phyloP scores from a whole-genome alignment of 1,139 yeast species.

The Zygoascus hellenicus region DNA sequence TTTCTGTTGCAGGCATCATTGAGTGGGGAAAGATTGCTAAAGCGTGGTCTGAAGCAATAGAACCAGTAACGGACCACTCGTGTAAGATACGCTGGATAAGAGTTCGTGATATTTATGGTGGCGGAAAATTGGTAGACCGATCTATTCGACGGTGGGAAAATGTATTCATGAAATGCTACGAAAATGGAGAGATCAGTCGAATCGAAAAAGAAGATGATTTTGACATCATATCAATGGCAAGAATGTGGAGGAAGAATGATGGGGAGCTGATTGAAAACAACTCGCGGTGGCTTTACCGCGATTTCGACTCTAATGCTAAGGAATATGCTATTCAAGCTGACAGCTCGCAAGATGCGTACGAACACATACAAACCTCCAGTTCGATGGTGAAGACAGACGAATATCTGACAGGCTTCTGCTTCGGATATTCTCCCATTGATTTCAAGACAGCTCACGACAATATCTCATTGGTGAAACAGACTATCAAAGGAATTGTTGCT shows the following conservation, averaged over 20 bases:
- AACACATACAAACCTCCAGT: conserved; percentile 17
- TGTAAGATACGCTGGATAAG: conserved; percentile 58
- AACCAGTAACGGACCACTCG: conserved; percentile 24
- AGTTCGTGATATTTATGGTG: conserved; percentile 53
- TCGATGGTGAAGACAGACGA: conserved; percentile 31
- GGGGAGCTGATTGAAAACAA: conserved; percentile 21
- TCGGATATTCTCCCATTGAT: conserved; percentile 13
- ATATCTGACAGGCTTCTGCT: conserved; percentile 18
- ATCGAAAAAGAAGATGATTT: conserved; percentile 42
- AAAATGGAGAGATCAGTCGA: conserved; percentile 42
- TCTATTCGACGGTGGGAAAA: conserved; percentile 57
- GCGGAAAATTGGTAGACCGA: conserved; percentile 43
- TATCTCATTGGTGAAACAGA: conserved; percentile 28
- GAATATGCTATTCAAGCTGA: conserved; percentile 32
- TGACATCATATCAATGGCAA: conserved; percentile 46
- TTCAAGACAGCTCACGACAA: conserved; percentile 19
- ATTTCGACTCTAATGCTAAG: conserved; percentile 31
- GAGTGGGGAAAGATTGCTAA: conserved; percentile 55
- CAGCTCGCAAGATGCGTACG: conserved; percentile 17
- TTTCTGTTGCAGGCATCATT: conserved; percentile 39
- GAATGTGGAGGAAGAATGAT: conserved; percentile 54
- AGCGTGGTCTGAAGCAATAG: conserved; percentile 38
- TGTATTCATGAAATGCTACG: conserved; percentile 48
- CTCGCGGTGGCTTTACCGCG: conserved; percentile 32
- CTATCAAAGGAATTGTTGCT: conserved; percentile 54